phyloP scores from a whole-genome alignment of 495 filamentous ascomycete genomes.

The Aspergillus kassunensis region DNA sequence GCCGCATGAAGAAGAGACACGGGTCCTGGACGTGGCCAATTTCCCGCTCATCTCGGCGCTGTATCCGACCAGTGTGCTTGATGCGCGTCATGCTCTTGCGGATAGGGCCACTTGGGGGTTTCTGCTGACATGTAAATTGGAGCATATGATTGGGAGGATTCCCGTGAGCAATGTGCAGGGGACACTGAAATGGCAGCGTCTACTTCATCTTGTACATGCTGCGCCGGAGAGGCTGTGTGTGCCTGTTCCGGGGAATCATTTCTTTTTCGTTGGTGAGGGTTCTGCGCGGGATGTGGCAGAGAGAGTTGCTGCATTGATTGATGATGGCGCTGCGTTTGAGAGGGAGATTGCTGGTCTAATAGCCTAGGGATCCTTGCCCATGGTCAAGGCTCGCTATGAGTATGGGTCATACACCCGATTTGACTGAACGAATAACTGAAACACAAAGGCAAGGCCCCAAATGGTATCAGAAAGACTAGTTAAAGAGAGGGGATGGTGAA shows the following conservation, averaged over 20 bases:
- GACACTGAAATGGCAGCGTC: conserved; percentile 12
- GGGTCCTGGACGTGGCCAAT: conserved; percentile 16
- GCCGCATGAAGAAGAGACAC: conserved; percentile 19
- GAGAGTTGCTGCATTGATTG: conserved; percentile 7
- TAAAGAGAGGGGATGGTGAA: too few species aligned
- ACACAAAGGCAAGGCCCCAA: too few species aligned
- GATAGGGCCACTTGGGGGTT: conserved; percentile 20
- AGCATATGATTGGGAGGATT: conserved; percentile 10
- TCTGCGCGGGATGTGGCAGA: conserved; percentile 17
- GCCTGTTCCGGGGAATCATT: conserved; percentile 21
- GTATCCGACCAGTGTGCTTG: conserved; percentile 10
- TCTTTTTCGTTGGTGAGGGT: conserved; percentile 24
- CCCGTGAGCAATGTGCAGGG: conserved; percentile 7
- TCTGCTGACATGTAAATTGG: conserved; percentile 17
- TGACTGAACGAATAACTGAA: too few species aligned
- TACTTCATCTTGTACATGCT: conserved; percentile 17
- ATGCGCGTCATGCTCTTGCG: conserved; percentile 17
- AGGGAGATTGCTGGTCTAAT: background rate
- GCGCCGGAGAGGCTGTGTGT: conserved; percentile 16
- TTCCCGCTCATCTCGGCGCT: conserved; percentile 17
- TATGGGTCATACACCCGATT: too few species aligned
- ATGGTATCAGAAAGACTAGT: too few species aligned
- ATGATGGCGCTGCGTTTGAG: background rate
- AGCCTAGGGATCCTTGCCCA: too few species aligned
- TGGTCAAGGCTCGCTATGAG: too few species aligned